Base-by-base conservation (phyloP, 257 asterid species). In the Fraxinus anomala region DNA sequence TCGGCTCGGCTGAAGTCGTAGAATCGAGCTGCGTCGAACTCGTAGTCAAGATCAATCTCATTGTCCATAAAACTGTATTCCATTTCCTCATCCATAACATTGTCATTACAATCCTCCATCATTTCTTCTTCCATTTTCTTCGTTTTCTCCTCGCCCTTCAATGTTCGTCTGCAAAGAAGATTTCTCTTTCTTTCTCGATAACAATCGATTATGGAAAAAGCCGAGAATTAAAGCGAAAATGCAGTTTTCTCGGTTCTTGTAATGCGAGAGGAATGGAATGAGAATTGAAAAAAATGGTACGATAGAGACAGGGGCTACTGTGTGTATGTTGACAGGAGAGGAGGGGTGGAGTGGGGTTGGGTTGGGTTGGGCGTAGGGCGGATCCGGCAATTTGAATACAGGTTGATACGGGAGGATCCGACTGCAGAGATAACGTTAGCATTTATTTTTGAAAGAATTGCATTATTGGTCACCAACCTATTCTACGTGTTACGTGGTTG, bases 21-120 rank as follows among this genome's bases (percentile, higher is more conserved):
- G 86, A 82, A 93, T 40, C 92, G 89, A 44, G 87, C 91, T 2
- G 99, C 98, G 80, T 96, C 98, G 77, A 88, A 96, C 87, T 96
- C 99, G 77, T 96, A 96, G 79, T 96, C 97, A 23, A 93, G 84
- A 79, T 96, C 99, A 87, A 96, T 84, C 82, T 96, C 97, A 72
- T 87, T 83, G 39, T 80, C 97, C 79, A 92, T 89, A 85, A 91
- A 93, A 40, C 78, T 83, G 77, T 88, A 92, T 78, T 83, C 92
- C 77, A 61, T 73, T 83, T 79, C 84, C 79, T 85, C 88, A 21
- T 79, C 83, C 30, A 76, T 78, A 44, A 19, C 82, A 54, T 69
- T 78, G 12, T 63, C 17, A 63, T 26, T 63, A 63, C 34, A 3
- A 73, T 86, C 89, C 66, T 89, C 91, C 87, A 80, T 91, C 91